Base-by-base conservation (phyloP, 1,284 basidiomycete species). In the Tilletia horrida region DNA sequence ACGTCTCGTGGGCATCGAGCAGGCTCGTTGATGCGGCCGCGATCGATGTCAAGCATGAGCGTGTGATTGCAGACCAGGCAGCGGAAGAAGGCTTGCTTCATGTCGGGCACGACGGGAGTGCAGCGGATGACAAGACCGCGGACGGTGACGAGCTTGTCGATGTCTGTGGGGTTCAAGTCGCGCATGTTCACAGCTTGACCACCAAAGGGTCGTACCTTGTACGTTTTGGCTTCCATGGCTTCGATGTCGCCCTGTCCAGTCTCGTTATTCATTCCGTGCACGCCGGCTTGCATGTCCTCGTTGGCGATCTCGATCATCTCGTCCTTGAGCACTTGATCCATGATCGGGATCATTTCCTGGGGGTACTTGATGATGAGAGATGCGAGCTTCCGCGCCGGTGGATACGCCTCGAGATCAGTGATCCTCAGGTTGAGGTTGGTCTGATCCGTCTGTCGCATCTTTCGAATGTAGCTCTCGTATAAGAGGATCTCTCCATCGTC, bases 51-150 rank as follows among this genome's bases (percentile, higher is more conserved):
- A 71, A 92, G 91, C 80, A 92, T 90, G 7, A 93, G 88, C 4
- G 94, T 96, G 83, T 98, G 94, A 68, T 90, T 90, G 83, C 96
- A 98, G 47, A 90, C 90, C n/a, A 92, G 85, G 84, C 95, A 98
- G 61, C 94, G 91, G 88, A 98, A 98, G 85, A 98, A 98, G 40
- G 94, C 95, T 78, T 88, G 52, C 84, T 93, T 93, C 96, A 98
- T 98, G 83, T 98, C 95, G 1, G 96, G 95, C 67, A 98, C 97
- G 78, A 98, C 90, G 3, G 95, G 92, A 0, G 95, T 97, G 0
- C 93, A 92, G 48, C 96, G 91, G 74, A 98, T 98, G 73, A 98
- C 93, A 4, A 98, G 88, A 64, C 96, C 95, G 81, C 95, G 97
- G 84, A 98, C 89, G 64, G 89, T 90, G 29, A 97, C 91, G 45